Percentiles rank a stretch among this genome's conserved stretches.
Conservation (phyloP, 305 asterid species). For the Andrographis paniculata region DNA sequence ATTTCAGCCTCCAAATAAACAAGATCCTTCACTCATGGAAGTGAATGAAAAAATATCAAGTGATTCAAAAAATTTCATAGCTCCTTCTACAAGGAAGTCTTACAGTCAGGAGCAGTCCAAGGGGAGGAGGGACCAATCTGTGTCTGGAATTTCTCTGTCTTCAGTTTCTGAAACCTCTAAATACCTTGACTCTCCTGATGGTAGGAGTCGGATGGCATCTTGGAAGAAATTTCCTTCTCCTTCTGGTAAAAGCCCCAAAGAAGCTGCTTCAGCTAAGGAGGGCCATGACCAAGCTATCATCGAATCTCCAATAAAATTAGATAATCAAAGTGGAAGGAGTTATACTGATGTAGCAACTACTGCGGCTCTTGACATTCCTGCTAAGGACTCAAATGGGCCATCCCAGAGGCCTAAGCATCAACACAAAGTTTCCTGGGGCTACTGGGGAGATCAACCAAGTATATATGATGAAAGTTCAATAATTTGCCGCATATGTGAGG, state of each 20-base stretch:
- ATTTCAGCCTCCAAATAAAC: constrained; percentile 67
- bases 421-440: constrained; percentile 87
- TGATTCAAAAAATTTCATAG: constrained; percentile 41
- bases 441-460: constrained; percentile 92
- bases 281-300: constrained; percentile 35
- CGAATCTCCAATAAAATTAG: constrained; percentile 45
- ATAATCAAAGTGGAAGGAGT: constrained; percentile 29
- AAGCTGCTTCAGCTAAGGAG: constrained; percentile 43
- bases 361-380: constrained; percentile 47
- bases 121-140: constrained; percentile 49
- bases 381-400: constrained; percentile 52
- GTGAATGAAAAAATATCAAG: constrained; percentile 37
- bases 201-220: constrained; percentile 73
- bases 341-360: constrained; percentile 50
- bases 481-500: constrained; percentile 98
- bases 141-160: constrained; percentile 31
- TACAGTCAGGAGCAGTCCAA: constrained; percentile 90
- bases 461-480: constrained; percentile 79
- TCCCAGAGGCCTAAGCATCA: constrained; percentile 64
- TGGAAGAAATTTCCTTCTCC: constrained; percentile 86
- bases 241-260: constrained; percentile 63
- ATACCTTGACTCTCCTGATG: constrained; percentile 38
- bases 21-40: constrained; percentile 32
- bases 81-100: constrained; percentile 57
- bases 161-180: constrained; percentile 37